Evolutionary conservation across 2,329 filamentous ascomycete genomes (phyloP), one percentile per base, ranked within the genome.

Genomic region (Penicillium sp.): DNA sequence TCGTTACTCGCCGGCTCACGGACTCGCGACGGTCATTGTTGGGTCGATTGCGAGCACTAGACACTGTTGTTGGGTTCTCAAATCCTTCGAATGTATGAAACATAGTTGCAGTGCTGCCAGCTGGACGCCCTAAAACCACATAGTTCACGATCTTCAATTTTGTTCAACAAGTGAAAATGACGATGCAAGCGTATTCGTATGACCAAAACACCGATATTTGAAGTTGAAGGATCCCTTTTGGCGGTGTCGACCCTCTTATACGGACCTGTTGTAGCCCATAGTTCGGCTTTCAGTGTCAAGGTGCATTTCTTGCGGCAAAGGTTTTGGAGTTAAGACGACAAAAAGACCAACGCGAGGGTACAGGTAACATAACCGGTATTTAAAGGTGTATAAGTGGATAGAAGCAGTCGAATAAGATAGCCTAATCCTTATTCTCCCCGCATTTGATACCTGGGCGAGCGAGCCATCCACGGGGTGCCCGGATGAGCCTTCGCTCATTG

Each of bases 21-120:
- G 60, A 62, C 29, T 51, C 56, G 32, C 62, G 59, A 25, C 62
- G 61, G 25, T 65, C 59, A 8, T 49, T 52, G 15, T 39, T 56
- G 22, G 56, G 54, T 35, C 55, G 55, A 20, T 41, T 45, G 30
- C 55, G 54, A 33, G 50, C 50, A 26, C 57, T 46, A 15, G 55
- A 54, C 36, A 54, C 47, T 39, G 44, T 39, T 12, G 50, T 46
- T 8, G 60, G 57, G 40, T 64, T 66, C 37, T 65, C 60, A 29
- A 65, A 63, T 4, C 62, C 61, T 42, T 67, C 64, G 32, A 66
- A 67, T 1, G 61, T 67, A 44, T 67, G 63, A 37, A 67, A 67
- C 64, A 67, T 67, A 32, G 31, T 50, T 41, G 42, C 39, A 26
- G 32, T 17, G 39, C 41, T 38, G 12, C 25, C 32, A 20, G 39